Evolutionary conservation across 805 yeast species (phyloP), one percentile per base, ranked within the genome.

Genomic region (Debaryomyces tyrocola): DNA sequence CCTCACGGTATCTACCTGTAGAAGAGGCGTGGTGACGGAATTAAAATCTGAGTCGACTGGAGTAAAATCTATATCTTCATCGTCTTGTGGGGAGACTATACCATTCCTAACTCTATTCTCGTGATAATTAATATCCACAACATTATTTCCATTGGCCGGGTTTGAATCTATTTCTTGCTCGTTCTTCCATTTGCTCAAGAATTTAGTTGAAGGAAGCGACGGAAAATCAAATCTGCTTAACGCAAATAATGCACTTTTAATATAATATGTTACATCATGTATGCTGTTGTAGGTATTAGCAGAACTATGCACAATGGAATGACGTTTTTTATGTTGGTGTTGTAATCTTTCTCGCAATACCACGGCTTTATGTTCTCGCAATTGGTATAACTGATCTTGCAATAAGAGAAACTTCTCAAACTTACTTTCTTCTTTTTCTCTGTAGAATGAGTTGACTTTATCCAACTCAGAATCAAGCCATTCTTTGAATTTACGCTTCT

Each of bases 391-490:
- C 62, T 89, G 96, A 53, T 80, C 87, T 58, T 85, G 87, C 18
- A 89, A 58, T 4, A 84, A 57, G 10, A 82, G 61, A 53, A 77
- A 84, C 47, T 92, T 70, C 46, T 79, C 80, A 37, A 80, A 72
- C 1, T 79, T 81, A 20, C 79, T 85, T 24, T 73, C 69, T 55
- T 87, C 95, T 52, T 76, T 80, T 27, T 75, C 80, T 37, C 61
- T 69, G 60, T 78, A 89, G 57, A 89, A 89, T 0, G 29, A 40
- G 33, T 86, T 82, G 7, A 88, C 84, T 60, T 82, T 85, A 4
- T 43, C 51, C 20, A 84, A 67, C 60, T 89, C 85, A 0, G 54
- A 44, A 44, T 86, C 85, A 4, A 89, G 73, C 95, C 96, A 89
- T 2, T 55, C 60, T n/a, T 75, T 51, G 52, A 89, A 90, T 43